Conservation (phyloP, 768 basidiomycete genomes). For the Pulveroboletus frians region DNA sequence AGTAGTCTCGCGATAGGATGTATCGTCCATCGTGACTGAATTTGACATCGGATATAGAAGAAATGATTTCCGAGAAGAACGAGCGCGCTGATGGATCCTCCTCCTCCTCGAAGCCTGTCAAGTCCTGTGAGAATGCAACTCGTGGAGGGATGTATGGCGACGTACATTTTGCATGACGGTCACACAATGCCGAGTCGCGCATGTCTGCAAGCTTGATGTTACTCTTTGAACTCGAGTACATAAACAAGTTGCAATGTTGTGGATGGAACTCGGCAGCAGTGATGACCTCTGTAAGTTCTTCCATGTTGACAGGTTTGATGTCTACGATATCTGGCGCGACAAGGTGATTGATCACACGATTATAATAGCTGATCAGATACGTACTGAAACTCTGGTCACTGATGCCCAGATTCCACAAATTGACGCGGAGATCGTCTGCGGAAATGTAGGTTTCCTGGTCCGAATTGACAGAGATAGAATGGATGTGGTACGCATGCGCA, state of each 20-base stretch:
- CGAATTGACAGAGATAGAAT: conserved; percentile 98
- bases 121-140: conserved; percentile 10
- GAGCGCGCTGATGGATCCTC: conserved; percentile 96
- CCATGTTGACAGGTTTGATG: conserved; percentile 99
- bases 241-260: conserved; percentile 94
- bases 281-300: conserved; percentile 98
- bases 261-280: conserved; percentile 99
- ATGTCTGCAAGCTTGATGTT: conserved; percentile 99
- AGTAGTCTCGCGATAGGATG: conserved; percentile 94
- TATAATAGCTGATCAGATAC: conserved; percentile 31
- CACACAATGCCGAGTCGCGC: conserved; percentile 96
- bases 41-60: conserved; percentile 98
- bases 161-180: conserved; percentile 92
- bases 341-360: conserved; percentile 4
- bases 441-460: conserved; percentile 99
- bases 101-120: conserved; percentile 93
- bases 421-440: conserved; percentile 96
- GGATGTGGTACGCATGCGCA: conserved; percentile 99
- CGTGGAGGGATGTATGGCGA: conserved; percentile 11
- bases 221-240: conserved; percentile 99
- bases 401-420: conserved; percentile 98
- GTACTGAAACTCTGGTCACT: conserved; percentile 98
- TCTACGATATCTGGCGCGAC: conserved; percentile 85
- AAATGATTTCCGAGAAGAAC: conserved; percentile 99
- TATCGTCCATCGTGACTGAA: conserved; percentile 97